These are phyloP conservation scores for Bjerkandera adusta DNA, from an alignment of 1,284 basidiomycete genomes.

Conservation along the genomic window DNA sequence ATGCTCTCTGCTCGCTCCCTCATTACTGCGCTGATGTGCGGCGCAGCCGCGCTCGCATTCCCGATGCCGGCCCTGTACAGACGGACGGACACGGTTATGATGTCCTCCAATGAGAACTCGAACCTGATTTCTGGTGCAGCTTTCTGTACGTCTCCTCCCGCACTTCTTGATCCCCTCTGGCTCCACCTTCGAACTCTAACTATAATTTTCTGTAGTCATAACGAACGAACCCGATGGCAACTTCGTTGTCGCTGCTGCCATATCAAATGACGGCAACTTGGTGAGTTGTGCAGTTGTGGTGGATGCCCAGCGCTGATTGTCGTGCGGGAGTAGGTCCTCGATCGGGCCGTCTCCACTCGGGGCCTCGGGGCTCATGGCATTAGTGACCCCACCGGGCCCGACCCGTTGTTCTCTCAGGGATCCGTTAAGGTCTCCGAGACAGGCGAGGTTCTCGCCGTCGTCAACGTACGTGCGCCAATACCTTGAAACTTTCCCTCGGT, in stretches of 20 bases:
- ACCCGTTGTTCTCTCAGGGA: constrained; percentile 47
- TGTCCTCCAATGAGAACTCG: background rate
- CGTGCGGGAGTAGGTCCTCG: constrained; percentile 14
- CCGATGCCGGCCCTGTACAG: background rate
- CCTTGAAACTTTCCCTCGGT: too few relatives aligned
- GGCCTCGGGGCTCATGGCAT: constrained; percentile 42
- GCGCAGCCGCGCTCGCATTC: constrained; percentile 7
- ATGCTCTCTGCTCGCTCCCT: constrained; percentile 10
- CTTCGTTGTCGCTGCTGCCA: constrained; percentile 20
- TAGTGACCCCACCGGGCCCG: constrained; percentile 34
- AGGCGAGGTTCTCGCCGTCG: constrained; percentile 39
- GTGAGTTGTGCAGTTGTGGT: constrained; percentile 8
- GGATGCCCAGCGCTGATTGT: constrained; percentile 5
- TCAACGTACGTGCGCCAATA: constrained; percentile 37
- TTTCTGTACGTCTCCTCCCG: constrained; percentile 7
- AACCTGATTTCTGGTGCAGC: constrained; percentile 3
- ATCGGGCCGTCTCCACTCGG: constrained; percentile 31
- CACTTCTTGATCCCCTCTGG: background rate
- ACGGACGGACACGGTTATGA: constrained; percentile 3
- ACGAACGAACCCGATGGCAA: constrained; percentile 24
- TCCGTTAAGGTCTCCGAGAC: constrained; percentile 40
- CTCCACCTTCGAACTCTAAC: background rate
- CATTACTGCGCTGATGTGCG: constrained; percentile 7
- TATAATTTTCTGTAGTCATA: constrained; percentile 14
- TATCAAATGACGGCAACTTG: constrained; percentile 19